Percentiles rank a stretch among this genome's conserved stretches.
phyloP scores from a whole-genome alignment of 176 grass and related monocot species.

The Phoenix roebelenii region DNA sequence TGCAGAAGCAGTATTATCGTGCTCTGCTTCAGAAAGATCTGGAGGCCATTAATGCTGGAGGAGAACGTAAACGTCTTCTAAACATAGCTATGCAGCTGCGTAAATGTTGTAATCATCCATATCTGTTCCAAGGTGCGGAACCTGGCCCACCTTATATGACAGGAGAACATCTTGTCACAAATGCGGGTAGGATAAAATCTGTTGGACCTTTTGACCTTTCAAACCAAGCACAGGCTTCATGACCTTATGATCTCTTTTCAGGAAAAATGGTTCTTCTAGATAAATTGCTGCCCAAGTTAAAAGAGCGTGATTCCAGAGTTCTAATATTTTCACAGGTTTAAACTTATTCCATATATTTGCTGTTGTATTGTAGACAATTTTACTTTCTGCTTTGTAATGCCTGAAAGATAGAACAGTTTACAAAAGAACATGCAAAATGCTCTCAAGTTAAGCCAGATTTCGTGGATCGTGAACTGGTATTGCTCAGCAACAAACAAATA shows the following conservation, averaged over 20 bases:
- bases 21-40: conserved; percentile 96
- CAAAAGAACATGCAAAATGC: too few species aligned
- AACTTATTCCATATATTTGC: background rate
- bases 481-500: too few species aligned
- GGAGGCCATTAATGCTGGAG: conserved; percentile 96
- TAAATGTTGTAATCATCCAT: conserved; percentile 98
- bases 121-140: conserved; percentile 95
- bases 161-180: conserved; percentile 88
- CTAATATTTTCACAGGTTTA: conserved; percentile 94
- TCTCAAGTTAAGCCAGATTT: too few species aligned
- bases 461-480: too few species aligned
- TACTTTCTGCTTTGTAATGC: too few species aligned
- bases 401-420: too few species aligned
- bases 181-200: conserved; percentile 43
- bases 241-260: conserved; percentile 14
- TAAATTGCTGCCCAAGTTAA: conserved; percentile 92
- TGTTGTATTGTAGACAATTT: too few species aligned
- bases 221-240: too few species aligned
- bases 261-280: conserved; percentile 98
- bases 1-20: conserved; percentile 98
- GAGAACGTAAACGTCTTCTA: conserved; percentile 86
- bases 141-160: conserved; percentile 95
- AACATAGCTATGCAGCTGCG: conserved; percentile 99
- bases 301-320: conserved; percentile 90
- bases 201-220: too few species aligned